phyloP scores from a whole-genome alignment of 202 grass and related monocot species.

The Brachypodium distachyon region DNA sequence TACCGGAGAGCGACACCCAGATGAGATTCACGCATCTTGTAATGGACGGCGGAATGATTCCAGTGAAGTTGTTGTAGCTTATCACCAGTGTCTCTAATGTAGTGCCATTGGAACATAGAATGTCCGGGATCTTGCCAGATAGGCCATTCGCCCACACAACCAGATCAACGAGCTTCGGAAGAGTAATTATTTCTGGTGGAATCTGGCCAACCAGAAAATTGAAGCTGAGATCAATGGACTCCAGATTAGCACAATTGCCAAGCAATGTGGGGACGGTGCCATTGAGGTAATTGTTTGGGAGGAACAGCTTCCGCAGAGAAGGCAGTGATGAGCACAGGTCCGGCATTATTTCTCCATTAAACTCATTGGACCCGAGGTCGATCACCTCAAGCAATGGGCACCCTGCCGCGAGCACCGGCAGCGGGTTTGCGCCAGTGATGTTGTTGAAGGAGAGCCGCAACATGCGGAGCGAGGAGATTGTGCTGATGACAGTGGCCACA shows the following conservation, averaged over 20 bases:
- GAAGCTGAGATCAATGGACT: constrained; percentile 92
- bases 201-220: constrained; percentile 56
- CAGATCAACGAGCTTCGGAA: constrained; percentile 67
- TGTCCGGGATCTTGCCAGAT: constrained; percentile 63
- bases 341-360: constrained; percentile 47
- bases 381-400: constrained; percentile 63
- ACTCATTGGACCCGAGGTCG: constrained; percentile 71
- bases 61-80: constrained; percentile 78
- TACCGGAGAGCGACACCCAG: constrained; percentile 81
- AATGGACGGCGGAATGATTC: constrained; percentile 62
- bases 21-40: constrained; percentile 62
- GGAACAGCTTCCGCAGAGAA: constrained; percentile 35
- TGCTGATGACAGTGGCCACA: constrained; percentile 41
- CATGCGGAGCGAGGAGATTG: constrained; percentile 44
- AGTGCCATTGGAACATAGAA: constrained; percentile 47
- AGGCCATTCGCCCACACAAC: constrained; percentile 89
- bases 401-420: constrained; percentile 36
- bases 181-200: constrained; percentile 29
- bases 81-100: constrained; percentile 69
- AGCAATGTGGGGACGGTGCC: constrained; percentile 47
- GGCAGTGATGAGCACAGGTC: constrained; percentile 55
- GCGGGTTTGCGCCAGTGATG: constrained; percentile 49
- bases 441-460: constrained; percentile 84
- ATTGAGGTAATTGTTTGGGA: constrained; percentile 73
- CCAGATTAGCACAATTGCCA: constrained; percentile 53